Evolutionary conservation across 2,329 filamentous ascomycete genomes (phyloP).

Genomic region (Penicillium expansum): DNA sequence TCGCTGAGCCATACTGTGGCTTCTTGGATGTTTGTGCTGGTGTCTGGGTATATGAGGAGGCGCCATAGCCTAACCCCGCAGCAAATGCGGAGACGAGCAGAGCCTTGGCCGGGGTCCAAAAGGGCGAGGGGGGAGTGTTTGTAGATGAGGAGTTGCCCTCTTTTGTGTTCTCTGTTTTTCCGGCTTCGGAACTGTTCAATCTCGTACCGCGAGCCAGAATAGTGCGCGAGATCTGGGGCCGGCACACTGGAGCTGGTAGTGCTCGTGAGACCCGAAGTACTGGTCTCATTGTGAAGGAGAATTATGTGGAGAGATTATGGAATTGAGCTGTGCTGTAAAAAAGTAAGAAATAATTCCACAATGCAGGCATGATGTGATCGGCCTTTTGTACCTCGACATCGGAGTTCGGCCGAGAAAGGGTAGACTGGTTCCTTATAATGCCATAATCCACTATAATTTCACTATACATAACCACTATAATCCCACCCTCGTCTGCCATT

Average conservation of each 20-base stretch:
- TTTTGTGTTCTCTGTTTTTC: not conserved
- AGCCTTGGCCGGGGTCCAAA: conserved; percentile 49
- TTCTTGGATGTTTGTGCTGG: conserved; percentile 18
- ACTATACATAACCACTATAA: not conserved
- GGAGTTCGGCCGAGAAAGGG: conserved; percentile 20
- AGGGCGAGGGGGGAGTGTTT: conserved; percentile 19
- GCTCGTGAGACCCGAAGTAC: conserved; percentile 22
- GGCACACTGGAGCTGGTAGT: conserved; percentile 28
- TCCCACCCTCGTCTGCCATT: not conserved
- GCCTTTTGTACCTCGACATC: conserved; percentile 9
- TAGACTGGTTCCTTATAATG: not conserved
- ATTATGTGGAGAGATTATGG: not conserved
- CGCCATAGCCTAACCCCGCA: conserved; percentile 52
- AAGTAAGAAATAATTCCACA: not conserved
- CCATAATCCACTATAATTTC: conserved; percentile 5
- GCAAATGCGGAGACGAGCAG: conserved; percentile 51
- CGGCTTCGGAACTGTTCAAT: conserved; percentile 17
- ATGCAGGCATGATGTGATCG: conserved; percentile 8
- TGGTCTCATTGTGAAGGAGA: conserved; percentile 24
- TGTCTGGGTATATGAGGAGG: conserved; percentile 44
- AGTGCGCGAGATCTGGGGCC: conserved; percentile 16
- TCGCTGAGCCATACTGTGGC: conserved; percentile 39
- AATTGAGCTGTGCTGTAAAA: not conserved
- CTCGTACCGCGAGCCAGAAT: conserved; percentile 14
- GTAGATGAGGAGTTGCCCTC: conserved; percentile 15